phyloP scores from a whole-genome alignment of 2,329 filamentous ascomycete genomes.

The Xylaria sp. region DNA sequence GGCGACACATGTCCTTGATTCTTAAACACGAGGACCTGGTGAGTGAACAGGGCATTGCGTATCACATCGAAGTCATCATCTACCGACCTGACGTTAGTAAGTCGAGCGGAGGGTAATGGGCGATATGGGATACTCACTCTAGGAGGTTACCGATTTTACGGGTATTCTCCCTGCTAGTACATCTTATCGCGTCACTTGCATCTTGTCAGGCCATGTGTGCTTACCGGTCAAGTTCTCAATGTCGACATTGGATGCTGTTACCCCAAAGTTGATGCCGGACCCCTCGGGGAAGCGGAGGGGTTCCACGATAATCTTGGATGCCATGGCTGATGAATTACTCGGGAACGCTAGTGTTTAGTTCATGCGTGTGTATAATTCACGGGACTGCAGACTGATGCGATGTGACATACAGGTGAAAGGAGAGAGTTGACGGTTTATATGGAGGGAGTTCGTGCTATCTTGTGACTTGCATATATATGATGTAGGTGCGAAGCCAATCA shows the following conservation, averaged over 20 bases:
- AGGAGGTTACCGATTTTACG: constrained; percentile 71
- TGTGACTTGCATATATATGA: constrained; percentile 7
- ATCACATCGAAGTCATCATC: constrained; percentile 74
- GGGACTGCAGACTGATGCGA: background rate
- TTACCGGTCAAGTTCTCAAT: constrained; percentile 72
- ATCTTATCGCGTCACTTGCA: constrained; percentile 36
- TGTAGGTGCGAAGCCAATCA: background rate
- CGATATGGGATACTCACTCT: constrained; percentile 54
- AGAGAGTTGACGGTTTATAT: constrained; percentile 3
- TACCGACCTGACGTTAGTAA: constrained; percentile 47
- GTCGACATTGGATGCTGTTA: constrained; percentile 66
- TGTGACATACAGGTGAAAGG: background rate
- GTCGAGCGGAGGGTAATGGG: constrained; percentile 1
- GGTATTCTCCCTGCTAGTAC: constrained; percentile 61
- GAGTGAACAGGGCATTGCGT: constrained; percentile 71
- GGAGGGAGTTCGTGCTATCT: constrained; percentile 28
- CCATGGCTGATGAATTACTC: constrained; percentile 23
- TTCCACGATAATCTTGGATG: constrained; percentile 49
- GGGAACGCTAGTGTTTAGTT: background rate
- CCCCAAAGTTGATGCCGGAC: constrained; percentile 68
- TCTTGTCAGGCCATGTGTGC: constrained; percentile 40
- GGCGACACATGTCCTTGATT: constrained; percentile 72
- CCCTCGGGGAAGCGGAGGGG: constrained; percentile 53
- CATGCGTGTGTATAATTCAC: background rate
- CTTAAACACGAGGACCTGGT: constrained; percentile 79